Base-by-base conservation (phyloP, 495 filamentous ascomycete genomes). In the Penicillium coffeae region DNA sequence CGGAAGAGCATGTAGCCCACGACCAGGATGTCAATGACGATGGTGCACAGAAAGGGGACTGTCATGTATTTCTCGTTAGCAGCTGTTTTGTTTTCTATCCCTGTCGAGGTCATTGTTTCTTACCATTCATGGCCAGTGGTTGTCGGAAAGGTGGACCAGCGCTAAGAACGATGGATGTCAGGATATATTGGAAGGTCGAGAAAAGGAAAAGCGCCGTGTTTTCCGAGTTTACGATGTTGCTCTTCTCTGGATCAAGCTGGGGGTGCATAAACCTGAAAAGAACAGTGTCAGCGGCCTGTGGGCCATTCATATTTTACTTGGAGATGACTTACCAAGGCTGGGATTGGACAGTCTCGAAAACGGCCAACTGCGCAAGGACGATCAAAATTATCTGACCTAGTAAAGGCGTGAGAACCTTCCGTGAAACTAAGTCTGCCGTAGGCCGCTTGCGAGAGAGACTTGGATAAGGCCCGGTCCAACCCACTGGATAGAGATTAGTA, bases 101-200 rank as follows among this genome's bases (percentile, higher is more conserved):
- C 16, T 21, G 2, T 19, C 4, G n/a, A 20, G n/a, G 9, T 10
- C 6, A 15, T 44, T 50, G 5, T 48, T 39, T 58, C 85, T 69
- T 64, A 90, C 89, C 76, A 64, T 97, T 99, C 36, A 83, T 72
- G 18, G 71, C 70, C 77, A 95, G 90, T 8, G 82, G 73, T 58
- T 90, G 87, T 41, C 94, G 76, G 68, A 94, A 99, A 8, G 94
- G 94, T 14, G 80, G 79, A 5, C 94, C 94, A 36, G 92, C 88
- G 55, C 86, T 96, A 12, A 97, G 75, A 12, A 97, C 86, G 47
- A 96, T 76, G 12, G 86, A 94, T 1, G 88, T 82, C 27, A 95
- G 73, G 34, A 93, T 91, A 66, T 99, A 99, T 65, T 97, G 91
- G 60, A 88, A 97, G 56, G 89, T 95, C 1, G 89, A 95, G 18